Conservation (phyloP, 73 alveolate genomes). For the Halteria grandinella region DNA sequence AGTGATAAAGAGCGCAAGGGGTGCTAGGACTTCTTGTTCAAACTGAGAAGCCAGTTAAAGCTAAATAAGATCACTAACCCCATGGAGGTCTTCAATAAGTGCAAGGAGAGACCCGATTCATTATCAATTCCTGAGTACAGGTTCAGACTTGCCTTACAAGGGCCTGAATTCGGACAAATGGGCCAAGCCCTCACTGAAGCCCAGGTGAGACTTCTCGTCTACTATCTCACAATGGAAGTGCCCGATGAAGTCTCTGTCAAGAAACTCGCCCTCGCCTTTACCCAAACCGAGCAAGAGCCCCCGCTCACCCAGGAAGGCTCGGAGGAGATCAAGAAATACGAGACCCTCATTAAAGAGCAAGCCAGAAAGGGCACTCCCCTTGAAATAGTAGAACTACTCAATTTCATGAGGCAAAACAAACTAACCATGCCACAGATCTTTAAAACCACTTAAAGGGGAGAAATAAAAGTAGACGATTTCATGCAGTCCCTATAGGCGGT, state of each 20-base stretch:
- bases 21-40: not conserved
- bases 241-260: constrained; percentile 11
- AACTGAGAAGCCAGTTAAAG: constrained; percentile 2
- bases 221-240: constrained; percentile 30
- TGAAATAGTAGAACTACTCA: constrained; percentile 15
- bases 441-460: not conserved
- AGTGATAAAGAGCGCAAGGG: constrained; percentile 1
- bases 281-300: not conserved
- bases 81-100: no score
- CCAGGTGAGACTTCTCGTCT: constrained; percentile 15
- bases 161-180: not conserved
- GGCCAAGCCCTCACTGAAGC: constrained; percentile 6
- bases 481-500: constrained; percentile 2
- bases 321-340: constrained; percentile 15
- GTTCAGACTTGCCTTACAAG: constrained; percentile 32
- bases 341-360: not conserved
- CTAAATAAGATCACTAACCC: no score
- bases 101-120: no score
- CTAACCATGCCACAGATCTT: not conserved
- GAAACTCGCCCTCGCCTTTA: constrained; percentile 38
- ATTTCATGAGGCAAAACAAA: not conserved
- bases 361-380: constrained; percentile 11
- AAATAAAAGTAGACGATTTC: constrained; percentile 9
- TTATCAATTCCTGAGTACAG: no score
- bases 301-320: constrained; percentile 43